Base-by-base conservation (phyloP, 139 green algal genomes). In the Prasinococcaceae sp. region DNA sequence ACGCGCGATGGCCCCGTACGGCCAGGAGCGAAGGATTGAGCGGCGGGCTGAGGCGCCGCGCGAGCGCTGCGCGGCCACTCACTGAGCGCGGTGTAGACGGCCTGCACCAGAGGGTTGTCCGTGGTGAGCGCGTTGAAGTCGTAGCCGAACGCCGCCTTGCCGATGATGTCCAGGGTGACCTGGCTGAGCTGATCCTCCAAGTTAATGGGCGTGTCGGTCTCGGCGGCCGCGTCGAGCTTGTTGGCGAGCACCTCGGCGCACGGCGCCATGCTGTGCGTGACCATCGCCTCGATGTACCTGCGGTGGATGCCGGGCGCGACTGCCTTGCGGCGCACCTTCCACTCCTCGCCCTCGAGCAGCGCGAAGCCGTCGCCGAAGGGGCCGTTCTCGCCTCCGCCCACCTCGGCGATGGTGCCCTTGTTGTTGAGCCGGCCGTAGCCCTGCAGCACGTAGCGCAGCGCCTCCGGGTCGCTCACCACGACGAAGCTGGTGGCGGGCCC, bases 81-180 rank as follows among this genome's bases (percentile, higher is more conserved):
- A n/a, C n/a, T 99, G 2, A 99, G 74, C 2, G 82, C 70, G 1
- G 87, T 99, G 80, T 99, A 99, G 36, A 97, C 88, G 0, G 89
- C 90, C 81, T 76, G 62, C 38, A 76, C 72, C 16, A 76, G 30
- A 5, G 68, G 68, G 28, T 27, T 60, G 43, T 69, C 47, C 20
- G 29, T 40, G 1, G 66, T 93, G 36, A 98, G 76, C 3, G 90
- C 59, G 50, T 93, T 73, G 54, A 99, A 99, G 60, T 97, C 81
- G 66, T 96, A 97, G 80, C 96, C 97, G 75, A 99, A 99, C 25
- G 97, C 84, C 0, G 83, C 63, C 68, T 90, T 88, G 42, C 89
- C 92, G 55, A 99, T 96, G 27, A 99, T 77, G 70, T 99, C 92
- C 35, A 99, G 74, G 1, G 92, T 98, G 8, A 98, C 68, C 76